phyloP scores from a whole-genome alignment of 306 rosid genomes.

The Acacia crassicarpa region DNA sequence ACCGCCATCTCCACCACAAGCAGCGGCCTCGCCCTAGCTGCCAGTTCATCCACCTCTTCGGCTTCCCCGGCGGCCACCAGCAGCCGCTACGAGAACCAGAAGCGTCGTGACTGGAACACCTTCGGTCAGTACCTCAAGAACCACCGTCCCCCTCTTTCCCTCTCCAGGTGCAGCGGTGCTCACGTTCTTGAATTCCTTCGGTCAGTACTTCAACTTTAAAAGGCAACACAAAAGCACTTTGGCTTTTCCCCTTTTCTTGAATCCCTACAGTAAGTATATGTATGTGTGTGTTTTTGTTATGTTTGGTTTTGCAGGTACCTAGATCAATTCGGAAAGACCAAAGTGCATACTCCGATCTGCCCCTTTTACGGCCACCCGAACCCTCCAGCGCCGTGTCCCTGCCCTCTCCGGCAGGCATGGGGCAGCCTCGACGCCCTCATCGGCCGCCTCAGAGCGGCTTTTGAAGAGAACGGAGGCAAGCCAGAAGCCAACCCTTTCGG shows the following conservation, averaged over 20 bases:
- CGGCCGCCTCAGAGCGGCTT: slow-evolving; percentile 91
- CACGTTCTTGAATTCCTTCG: slow-evolving; percentile 70
- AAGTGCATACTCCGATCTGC: slow-evolving; percentile 90
- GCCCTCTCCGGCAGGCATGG: slow-evolving; percentile 97
- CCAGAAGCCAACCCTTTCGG: slow-evolving; percentile 96
- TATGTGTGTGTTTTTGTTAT: neutral
- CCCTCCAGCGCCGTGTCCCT: slow-evolving; percentile 99
- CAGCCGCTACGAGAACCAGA: slow-evolving; percentile 97
- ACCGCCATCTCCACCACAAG: neutral
- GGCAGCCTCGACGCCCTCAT: slow-evolving; percentile 97
- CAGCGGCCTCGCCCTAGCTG: slow-evolving; percentile 27
- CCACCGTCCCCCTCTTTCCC: slow-evolving; percentile 92
- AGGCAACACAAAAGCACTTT: neutral
- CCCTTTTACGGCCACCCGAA: slow-evolving; percentile 93
- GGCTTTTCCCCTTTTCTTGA: neutral
- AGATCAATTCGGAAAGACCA: slow-evolving; percentile 96
- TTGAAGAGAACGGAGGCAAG: slow-evolving; percentile 96
- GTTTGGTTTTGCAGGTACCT: slow-evolving; percentile 49
- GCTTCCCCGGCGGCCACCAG: slow-evolving; percentile 31
- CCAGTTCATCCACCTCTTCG: slow-evolving; percentile 52
- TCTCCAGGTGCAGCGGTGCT: slow-evolving; percentile 94
- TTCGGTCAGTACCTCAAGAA: slow-evolving; percentile 92
- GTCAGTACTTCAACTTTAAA: neutral
- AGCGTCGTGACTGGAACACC: slow-evolving; percentile 98
- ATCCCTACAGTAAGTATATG: neutral